Evolutionary conservation across 129 eudicot species (phyloP).

Genomic region (Escallonia rubra): DNA sequence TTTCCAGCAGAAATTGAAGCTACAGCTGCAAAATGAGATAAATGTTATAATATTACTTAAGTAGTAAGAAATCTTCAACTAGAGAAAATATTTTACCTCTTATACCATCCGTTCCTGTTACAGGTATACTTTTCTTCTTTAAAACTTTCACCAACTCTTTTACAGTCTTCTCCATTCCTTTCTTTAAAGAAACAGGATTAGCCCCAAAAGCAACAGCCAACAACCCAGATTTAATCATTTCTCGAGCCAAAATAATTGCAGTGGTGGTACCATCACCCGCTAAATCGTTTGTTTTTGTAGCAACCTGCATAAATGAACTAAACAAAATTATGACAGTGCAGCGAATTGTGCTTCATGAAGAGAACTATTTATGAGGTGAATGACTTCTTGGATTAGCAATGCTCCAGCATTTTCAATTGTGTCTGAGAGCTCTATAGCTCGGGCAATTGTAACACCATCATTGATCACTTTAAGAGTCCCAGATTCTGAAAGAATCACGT

Average conservation of each 20-base stretch:
- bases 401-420: constrained; percentile 88
- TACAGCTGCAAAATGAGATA: constrained; percentile 47
- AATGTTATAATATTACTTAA: background rate
- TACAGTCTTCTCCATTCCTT: constrained; percentile 74
- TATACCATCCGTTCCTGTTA: constrained; percentile 60
- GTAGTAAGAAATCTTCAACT: background rate
- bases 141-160: constrained; percentile 49
- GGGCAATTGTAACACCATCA: constrained; percentile 91
- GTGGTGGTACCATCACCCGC: constrained; percentile 94
- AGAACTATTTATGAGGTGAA: background rate
- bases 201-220: constrained; percentile 82
- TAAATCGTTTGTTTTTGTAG: constrained; percentile 76
- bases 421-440: constrained; percentile 82
- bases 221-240: constrained; percentile 72
- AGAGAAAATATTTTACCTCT: constrained; percentile 38
- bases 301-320: constrained; percentile 35
- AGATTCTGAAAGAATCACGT: constrained; percentile 78
- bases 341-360: background rate
- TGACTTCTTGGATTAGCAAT: constrained; percentile 73
- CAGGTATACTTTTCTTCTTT: constrained; percentile 59
- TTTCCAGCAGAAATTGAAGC: constrained; percentile 94
- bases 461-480: constrained; percentile 71
- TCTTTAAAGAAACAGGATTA: constrained; percentile 72
- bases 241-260: constrained; percentile 79
- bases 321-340: background rate